Evolutionary conservation across 768 basidiomycete species (phyloP), one percentile per base, ranked within the genome.

Genomic region (Naematelia encephala): DNA sequence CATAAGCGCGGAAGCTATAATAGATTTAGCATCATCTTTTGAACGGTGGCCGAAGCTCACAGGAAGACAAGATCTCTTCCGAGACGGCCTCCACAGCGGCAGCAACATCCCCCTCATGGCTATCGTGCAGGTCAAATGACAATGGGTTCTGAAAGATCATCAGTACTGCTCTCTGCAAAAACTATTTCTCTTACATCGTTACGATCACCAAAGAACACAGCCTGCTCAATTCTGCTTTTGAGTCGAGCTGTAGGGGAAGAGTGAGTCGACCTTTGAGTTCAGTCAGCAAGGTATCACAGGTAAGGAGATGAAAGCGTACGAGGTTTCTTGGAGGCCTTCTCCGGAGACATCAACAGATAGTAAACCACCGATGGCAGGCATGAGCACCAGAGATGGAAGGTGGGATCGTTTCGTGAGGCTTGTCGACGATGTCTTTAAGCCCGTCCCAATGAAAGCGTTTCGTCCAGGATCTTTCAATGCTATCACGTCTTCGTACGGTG

Each of bases 1-100:
- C 85, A 63, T 89, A 81, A 75, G 86, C 81, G 25, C 81, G 64
- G 79, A 91, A 85, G 87, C 72, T 74, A 62, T 39, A 52, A 26
- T 43, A 42, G 57, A 16, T 14, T 12, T 44, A n/a, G n/a, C n/a
- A n/a, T n/a, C n/a, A n/a, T n/a, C n/a, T n/a, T n/a, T n/a, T n/a
- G n/a, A n/a, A n/a, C 49, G 22, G 28, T 13, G n/a, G 16, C 13
- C 10, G 4, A 10, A n/a, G 56, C 80, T 55, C 48, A 90, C 91
- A 84, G 56, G 90, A 93, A 57, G 84, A 80, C 8, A 94, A 78
- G 21, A 80, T 74, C 28, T 77, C 77, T 5, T 61, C 54, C 28
- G 74, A 75, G 16, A 79, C 74, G 0, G 63, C 63, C 53, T 77
- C 74, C 5, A 73, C 70, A 0, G 79, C 79, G 11, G 54, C 64